Evolutionary conservation across 73 alveolate genomes (phyloP), one percentile per base, ranked within the genome.

Genomic region (Halteria grandinella): DNA sequence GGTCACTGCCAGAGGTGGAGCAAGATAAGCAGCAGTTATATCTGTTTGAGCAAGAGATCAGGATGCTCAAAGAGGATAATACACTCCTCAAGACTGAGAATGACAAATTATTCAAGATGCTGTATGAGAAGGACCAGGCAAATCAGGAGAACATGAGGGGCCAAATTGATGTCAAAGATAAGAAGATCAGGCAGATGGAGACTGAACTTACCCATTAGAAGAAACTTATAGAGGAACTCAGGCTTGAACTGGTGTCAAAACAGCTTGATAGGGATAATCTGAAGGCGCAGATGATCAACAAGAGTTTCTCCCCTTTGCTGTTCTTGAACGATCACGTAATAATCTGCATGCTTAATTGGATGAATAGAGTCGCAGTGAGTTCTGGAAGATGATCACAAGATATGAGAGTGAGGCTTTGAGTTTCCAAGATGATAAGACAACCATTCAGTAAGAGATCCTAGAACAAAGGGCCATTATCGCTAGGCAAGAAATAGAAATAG

Each of bases 351-450:
- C 39, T 15, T 29, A 39, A 15, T 62, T 39, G 3, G 2, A 34
- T 17, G 6, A n/a, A 15, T 37, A 75, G 79, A 40, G 80, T 24
- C 45, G 88, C 45, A 69, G 63, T 49, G 88, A 77, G 52, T 77
- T 77, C 28, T 77, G 88, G 88, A 54, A 77, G 52, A 77, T 77
- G 88, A 63, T 77, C 12, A 48, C 88, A 1, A 45, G 88, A 49
- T 77, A 77, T 62, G 88, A 77, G 39, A 60, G 58, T 24, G 88
- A 77, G 27, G 73, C 75, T 14, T 44, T 77, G 10, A 15, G 64
- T 4, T 77, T 62, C 53, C 18, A 59, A 58, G 76, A 70, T 17
- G 88, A 77, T 34, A 77, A 77, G 49, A 10, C 71, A 7, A 49
- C 33, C 1, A 36, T 77, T 6, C n/a, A 44, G 37, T 25, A 50